Conservation (phyloP, 441 rosid species). For the Theobroma grandiflorum region DNA sequence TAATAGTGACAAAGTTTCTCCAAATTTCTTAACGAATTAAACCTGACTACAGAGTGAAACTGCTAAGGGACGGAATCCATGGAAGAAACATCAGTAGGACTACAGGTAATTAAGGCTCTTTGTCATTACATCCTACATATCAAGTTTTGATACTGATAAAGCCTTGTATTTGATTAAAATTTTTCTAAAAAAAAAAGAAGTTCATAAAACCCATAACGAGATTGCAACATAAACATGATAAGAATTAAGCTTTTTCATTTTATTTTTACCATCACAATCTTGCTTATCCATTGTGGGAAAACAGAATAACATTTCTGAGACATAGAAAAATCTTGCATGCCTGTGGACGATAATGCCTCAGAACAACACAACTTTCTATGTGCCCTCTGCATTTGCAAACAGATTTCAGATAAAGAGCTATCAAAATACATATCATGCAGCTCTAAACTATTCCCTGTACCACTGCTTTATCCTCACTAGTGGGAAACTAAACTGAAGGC, state of each 20-base stretch:
- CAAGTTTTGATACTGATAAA: neutral
- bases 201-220: neutral
- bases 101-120: neutral
- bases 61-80: neutral
- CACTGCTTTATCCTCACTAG: neutral
- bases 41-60: neutral
- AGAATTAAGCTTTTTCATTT: neutral
- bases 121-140: neutral
- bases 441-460: neutral
- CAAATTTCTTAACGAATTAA: neutral
- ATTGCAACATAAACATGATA: neutral
- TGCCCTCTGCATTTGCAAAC: slow-evolving; percentile 13
- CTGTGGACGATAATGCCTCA: neutral
- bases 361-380: neutral
- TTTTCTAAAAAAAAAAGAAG: neutral
- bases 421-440: neutral
- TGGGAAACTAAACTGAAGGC: neutral
- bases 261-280: neutral
- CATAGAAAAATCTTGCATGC: neutral
- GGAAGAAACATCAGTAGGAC: neutral
- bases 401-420: neutral
- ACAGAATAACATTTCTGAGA: neutral
- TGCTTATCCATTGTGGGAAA: neutral
- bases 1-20: neutral
- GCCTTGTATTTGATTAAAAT: slow-evolving; percentile 11